Base-by-base conservation (phyloP, 208 protist species). In the Phytomonas sp. region DNA sequence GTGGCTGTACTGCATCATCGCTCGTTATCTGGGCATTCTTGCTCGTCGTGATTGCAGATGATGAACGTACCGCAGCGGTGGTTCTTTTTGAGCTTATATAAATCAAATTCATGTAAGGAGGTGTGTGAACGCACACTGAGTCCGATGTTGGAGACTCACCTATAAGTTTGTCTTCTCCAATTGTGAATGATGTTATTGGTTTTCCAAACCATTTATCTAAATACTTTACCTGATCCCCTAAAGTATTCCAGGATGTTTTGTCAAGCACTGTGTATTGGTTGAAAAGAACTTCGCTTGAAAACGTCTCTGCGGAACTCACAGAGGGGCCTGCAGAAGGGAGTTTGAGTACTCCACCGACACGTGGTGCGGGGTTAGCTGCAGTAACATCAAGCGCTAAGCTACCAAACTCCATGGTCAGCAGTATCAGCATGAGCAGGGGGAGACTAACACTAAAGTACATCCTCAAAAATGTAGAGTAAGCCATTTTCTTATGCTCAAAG, bases 161-260 rank as follows among this genome's bases (percentile, higher is more conserved):
- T 23, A 56, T 26, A 26, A 17, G 13, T 56, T 56, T 56, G 20
- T 56, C 46, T 2, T 26, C 46, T 26, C 46, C 20, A 56, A 56
- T 56, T 56, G 46, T 26, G 4, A 23, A 56, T 56, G 46, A 56
- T 0, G 46, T 26, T 26, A 56, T 56, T 23, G 46, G 46, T 56
- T 26, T 56, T 5, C 46, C 46, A 56, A 56, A 56, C 46, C 46
- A 56, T 26, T 56, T 56, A 56, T 56, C 46, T 56, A 56, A 56
- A 26, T 26, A 6, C 9, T 6, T 56, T 23, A 6, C 26, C 20
- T 56, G 46, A 26, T 56, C 46, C 20, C 6, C 46, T 26, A 56
- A 56, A 0, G 46, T 56, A 11, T 1, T 56, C 46, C 46, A 56
- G 20, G 3, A 56, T 26, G 20, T 56, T 56, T 56, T 56, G 46